Evolutionary conservation across 495 filamentous ascomycete genomes (phyloP).

Genomic region (Bombardia bombarda): DNA sequence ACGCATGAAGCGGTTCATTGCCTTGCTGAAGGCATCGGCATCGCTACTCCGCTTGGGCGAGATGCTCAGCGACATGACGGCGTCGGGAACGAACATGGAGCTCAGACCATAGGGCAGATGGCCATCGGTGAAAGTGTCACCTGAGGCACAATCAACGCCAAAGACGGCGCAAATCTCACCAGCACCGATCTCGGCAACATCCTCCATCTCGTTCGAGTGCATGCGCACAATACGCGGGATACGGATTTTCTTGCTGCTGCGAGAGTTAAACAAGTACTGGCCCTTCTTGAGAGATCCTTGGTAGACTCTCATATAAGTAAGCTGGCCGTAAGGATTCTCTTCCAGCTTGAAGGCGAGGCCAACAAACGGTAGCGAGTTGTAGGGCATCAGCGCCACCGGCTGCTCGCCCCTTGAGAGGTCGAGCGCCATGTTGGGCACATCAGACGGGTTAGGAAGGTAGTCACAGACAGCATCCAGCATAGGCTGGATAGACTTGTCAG

Average conservation of each 20-base stretch:
- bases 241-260: conserved; percentile 91
- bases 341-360: conserved; percentile 98
- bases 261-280: conserved; percentile 84
- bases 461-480: conserved; percentile 97
- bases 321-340: conserved; percentile 96
- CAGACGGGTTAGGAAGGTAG: conserved; percentile 86
- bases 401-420: conserved; percentile 72
- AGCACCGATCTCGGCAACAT: conserved; percentile 81
- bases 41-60: conserved; percentile 94
- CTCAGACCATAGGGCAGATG: conserved; percentile 91
- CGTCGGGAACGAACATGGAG: conserved; percentile 97
- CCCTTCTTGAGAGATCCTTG: conserved; percentile 88
- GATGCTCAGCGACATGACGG: conserved; percentile 96
- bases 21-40: conserved; percentile 90
- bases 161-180: conserved; percentile 99
- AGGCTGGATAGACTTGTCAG: conserved; percentile 91
- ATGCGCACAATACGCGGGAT: conserved; percentile 97
- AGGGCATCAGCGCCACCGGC: conserved; percentile 78
- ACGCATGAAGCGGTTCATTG: conserved; percentile 97
- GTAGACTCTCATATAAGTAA: conserved; percentile 98
- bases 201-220: conserved; percentile 99
- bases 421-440: conserved; percentile 85
- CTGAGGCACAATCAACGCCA: conserved; percentile 95
- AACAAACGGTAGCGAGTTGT: conserved; percentile 88
- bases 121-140: conserved; percentile 97